These are phyloP conservation scores for Physaria fendleri DNA, from an alignment of 345 rosid species.

Conservation along the genomic window DNA sequence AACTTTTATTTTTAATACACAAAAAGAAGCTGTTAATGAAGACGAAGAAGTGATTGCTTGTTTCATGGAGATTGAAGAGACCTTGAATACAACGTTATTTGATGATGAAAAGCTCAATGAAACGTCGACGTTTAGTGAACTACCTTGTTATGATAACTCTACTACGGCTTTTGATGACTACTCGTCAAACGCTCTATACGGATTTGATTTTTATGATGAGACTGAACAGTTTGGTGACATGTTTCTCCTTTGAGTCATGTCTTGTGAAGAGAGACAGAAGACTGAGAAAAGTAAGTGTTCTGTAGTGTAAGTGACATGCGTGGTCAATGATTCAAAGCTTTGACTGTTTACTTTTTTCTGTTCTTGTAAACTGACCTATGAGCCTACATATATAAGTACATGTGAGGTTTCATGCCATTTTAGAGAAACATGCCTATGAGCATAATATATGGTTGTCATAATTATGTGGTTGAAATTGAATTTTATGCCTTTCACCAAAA, in stretches of 20 bases:
- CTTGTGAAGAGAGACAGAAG: background rate
- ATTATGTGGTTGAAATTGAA: background rate
- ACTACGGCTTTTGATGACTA: slow-evolving; percentile 7
- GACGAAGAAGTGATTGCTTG: slow-evolving; percentile 3
- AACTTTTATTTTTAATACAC: background rate
- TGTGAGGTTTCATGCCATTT: background rate
- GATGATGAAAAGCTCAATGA: too few relatives aligned
- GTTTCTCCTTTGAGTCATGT: slow-evolving; percentile 3
- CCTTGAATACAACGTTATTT: too few relatives aligned
- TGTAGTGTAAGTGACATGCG: slow-evolving; percentile 14
- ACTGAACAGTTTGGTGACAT: slow-evolving; percentile 9
- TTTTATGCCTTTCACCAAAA: too few relatives aligned
- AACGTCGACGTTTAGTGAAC: background rate
- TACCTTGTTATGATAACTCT: background rate
- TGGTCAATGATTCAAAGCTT: slow-evolving; percentile 1
- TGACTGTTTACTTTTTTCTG: background rate
- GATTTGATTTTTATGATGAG: slow-evolving; percentile 7
- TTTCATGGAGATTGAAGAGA: slow-evolving; percentile 20
- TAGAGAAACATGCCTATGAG: background rate
- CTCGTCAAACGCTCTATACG: background rate
- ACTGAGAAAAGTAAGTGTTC: background rate
- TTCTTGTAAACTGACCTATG: background rate
- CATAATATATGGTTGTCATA: background rate
- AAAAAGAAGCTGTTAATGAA: too few relatives aligned
- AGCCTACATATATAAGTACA: background rate